A percentile compares a stretch with the other conserved stretches of the same genome.
These are phyloP conservation scores for Allodekkera sacchari DNA, from an alignment of 805 yeast species.

Conservation along the genomic window DNA sequence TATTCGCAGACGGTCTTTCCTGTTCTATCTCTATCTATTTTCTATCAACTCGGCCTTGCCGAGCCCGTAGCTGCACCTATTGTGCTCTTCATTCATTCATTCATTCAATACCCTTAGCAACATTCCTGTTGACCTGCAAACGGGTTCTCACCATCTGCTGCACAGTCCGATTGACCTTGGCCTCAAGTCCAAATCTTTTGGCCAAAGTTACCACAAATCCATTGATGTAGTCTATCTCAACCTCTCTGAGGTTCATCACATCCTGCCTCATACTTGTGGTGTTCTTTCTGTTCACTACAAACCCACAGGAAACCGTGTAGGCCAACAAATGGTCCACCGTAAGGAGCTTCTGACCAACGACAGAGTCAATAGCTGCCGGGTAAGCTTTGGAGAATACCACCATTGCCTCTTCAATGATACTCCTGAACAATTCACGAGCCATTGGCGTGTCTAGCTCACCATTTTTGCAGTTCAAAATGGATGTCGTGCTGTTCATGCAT, in stretches of 20 bases:
- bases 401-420: conserved; percentile 38
- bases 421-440: conserved; percentile 26
- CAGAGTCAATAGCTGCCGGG: conserved; percentile 21
- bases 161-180: conserved; percentile 42
- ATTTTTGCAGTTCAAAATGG: conserved; percentile 68
- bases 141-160: conserved; percentile 35
- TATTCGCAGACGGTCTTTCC: too few species aligned
- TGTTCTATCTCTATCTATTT: too few species aligned
- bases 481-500: conserved; percentile 78
- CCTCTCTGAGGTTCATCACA: conserved; percentile 39
- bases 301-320: conserved; percentile 20
- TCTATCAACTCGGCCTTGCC: too few species aligned
- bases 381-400: conserved; percentile 29
- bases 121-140: conserved; percentile 5
- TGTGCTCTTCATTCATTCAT: too few species aligned
- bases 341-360: conserved; percentile 26
- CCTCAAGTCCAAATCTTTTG: conserved; percentile 29
- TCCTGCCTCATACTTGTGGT: conserved; percentile 71
- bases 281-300: conserved; percentile 36
- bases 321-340: conserved; percentile 27
- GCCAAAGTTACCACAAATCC: conserved; percentile 67
- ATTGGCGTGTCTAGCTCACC: conserved; percentile 53
- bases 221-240: conserved; percentile 79
- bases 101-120: too few species aligned
- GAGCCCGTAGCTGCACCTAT: too few species aligned